Percentiles rank a stretch among this genome's conserved stretches.
Evolutionary conservation across 2,329 filamentous ascomycete species (phyloP).

Genomic region (Diplodia scrobiculata): DNA sequence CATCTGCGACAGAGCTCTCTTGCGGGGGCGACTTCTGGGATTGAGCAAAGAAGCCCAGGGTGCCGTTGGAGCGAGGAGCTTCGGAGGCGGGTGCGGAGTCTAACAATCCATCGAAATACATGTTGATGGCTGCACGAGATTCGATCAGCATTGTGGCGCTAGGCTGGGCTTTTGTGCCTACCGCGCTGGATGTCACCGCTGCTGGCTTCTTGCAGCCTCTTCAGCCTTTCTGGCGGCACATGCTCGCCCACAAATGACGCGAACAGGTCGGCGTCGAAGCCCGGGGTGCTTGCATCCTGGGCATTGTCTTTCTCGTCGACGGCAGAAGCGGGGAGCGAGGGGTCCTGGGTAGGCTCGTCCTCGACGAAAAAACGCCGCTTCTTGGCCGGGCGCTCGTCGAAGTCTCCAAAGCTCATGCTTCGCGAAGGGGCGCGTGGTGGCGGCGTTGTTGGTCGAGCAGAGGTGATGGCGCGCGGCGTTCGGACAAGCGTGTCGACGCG

Average conservation of each 20-base stretch:
- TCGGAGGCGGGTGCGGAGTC: constrained; percentile 40
- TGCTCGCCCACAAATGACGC: constrained; percentile 60
- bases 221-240: constrained; percentile 50
- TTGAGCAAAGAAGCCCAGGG: constrained; percentile 3
- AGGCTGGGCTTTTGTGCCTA: constrained; percentile 30
- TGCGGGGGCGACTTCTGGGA: constrained; percentile 26
- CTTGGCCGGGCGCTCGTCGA: constrained; percentile 60
- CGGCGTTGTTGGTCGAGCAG: constrained; percentile 19
- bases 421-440: constrained; percentile 3
- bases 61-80: neutral
- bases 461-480: constrained; percentile 2
- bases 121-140: constrained; percentile 57
- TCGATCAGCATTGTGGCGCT: neutral
- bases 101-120: constrained; percentile 67
- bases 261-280: constrained; percentile 60
- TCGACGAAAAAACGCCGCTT: constrained; percentile 66
- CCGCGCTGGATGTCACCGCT: constrained; percentile 58
- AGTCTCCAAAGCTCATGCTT: constrained; percentile 45
- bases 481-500: constrained; percentile 19
- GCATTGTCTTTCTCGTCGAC: constrained; percentile 27
- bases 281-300: constrained; percentile 35
- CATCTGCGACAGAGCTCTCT: constrained; percentile 32
- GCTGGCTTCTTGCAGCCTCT: constrained; percentile 54
- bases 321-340: constrained; percentile 34
- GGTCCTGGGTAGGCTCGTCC: constrained; percentile 40